phyloP scores from a whole-genome alignment of 2,329 filamentous ascomycete genomes.

The Cladosporium halotolerans region DNA sequence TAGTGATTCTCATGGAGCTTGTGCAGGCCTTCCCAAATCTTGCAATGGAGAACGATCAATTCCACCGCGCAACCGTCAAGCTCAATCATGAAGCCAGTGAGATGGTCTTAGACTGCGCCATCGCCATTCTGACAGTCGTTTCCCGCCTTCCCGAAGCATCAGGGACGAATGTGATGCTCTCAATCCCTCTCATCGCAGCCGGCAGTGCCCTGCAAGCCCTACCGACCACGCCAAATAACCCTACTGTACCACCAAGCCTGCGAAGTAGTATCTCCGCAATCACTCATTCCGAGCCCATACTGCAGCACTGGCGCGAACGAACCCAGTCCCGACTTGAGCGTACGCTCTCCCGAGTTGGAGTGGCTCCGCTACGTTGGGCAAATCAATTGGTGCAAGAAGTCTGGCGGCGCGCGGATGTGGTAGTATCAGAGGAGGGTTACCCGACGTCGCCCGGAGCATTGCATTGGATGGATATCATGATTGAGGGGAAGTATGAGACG shows the following conservation, averaged over 20 bases:
- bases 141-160: conserved; percentile 10
- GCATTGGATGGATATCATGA: conserved; percentile 18
- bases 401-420: conserved; percentile 13
- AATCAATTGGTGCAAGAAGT: conserved; percentile 14
- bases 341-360: conserved; percentile 7
- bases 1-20: conserved; percentile 13
- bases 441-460: background rate
- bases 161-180: conserved; percentile 12
- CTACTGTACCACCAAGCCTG: background rate
- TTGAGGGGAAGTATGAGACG: conserved; percentile 12
- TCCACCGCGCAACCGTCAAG: background rate
- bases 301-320: background rate
- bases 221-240: background rate
- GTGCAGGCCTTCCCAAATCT: conserved; percentile 13
- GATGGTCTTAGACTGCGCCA: conserved; percentile 10
- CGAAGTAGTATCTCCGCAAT: background rate
- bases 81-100: background rate
- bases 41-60: background rate
- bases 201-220: conserved; percentile 8
- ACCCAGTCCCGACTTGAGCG: background rate
- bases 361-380: conserved; percentile 9
- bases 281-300: background rate
- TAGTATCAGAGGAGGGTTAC: conserved; percentile 1
- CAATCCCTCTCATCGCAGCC: conserved; percentile 12
- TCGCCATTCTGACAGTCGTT: conserved; percentile 11